Conservation (phyloP, 768 basidiomycete genomes). For the Lactarius indigo region DNA sequence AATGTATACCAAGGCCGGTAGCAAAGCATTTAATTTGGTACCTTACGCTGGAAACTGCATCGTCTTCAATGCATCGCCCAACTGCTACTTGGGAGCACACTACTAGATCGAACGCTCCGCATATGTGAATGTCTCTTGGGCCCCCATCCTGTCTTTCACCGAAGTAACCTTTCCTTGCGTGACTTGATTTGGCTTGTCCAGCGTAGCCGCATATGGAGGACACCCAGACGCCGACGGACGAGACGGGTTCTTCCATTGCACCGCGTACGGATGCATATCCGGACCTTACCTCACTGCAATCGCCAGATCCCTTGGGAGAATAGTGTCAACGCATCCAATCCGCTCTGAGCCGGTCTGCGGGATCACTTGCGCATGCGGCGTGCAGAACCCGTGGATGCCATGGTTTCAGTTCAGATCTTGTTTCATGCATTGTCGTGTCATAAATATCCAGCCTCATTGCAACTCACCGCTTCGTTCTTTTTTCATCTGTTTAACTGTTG, state of each 20-base stretch:
- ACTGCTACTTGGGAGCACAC: neutral
- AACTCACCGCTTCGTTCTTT: slow-evolving; percentile 22
- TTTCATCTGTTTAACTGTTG: slow-evolving; percentile 22
- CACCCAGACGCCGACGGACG: neutral
- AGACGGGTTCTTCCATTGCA: slow-evolving; percentile 20
- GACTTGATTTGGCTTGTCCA: slow-evolving; percentile 9
- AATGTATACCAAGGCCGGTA: neutral
- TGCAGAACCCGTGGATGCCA: slow-evolving; percentile 23
- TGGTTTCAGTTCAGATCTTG: slow-evolving; percentile 26
- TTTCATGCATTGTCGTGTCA: slow-evolving; percentile 26
- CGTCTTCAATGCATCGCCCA: neutral
- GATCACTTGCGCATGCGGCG: slow-evolving; percentile 17
- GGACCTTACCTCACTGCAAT: slow-evolving; percentile 19
- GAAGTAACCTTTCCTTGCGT: slow-evolving; percentile 11
- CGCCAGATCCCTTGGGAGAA: slow-evolving; percentile 18
- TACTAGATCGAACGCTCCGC: neutral
- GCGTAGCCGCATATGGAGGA: slow-evolving; percentile 12
- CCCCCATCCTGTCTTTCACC: neutral
- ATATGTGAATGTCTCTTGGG: slow-evolving; percentile 2
- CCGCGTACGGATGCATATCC: slow-evolving; percentile 13
- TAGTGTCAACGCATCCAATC: slow-evolving; percentile 18
- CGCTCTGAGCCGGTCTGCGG: slow-evolving; percentile 22
- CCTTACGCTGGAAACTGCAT: neutral
- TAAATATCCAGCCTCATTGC: slow-evolving; percentile 28
- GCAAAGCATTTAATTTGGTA: neutral